Conservation (phyloP, 2,329 filamentous ascomycete species). For the Colletotrichum higginsianum region DNA sequence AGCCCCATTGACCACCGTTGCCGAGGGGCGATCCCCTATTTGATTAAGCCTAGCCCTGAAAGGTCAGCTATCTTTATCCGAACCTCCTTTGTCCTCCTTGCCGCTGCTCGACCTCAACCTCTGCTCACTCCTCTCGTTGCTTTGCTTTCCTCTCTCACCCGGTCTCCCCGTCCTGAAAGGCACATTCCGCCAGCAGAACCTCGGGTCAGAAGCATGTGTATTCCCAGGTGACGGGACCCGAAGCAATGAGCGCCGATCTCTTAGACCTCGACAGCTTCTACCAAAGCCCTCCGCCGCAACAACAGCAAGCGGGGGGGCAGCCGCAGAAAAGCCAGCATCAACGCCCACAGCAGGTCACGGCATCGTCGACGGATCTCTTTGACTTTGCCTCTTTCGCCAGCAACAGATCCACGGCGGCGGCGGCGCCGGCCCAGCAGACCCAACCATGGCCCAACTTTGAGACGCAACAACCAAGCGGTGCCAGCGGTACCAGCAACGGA, state of each 20-base stretch:
- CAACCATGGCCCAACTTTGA: constrained; percentile 53
- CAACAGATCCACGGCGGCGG: constrained; percentile 17
- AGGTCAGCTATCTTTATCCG: constrained; percentile 26
- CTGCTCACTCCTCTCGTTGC: constrained; percentile 13
- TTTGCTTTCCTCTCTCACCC: constrained; percentile 11
- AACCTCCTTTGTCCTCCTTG: constrained; percentile 39
- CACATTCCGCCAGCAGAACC: background rate
- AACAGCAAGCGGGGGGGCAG: constrained; percentile 33
- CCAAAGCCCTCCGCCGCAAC: constrained; percentile 50
- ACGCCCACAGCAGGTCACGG: constrained; percentile 38
- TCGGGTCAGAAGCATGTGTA: constrained; percentile 28
- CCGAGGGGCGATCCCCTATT: constrained; percentile 38
- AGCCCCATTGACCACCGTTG: constrained; percentile 34
- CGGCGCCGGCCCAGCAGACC: constrained; percentile 40
- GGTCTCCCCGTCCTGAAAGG: constrained; percentile 6
- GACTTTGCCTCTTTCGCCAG: constrained; percentile 45
- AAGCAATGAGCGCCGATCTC: constrained; percentile 74
- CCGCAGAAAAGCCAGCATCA: constrained; percentile 40
- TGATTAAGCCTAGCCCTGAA: constrained; percentile 12
- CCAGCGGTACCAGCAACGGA: constrained; percentile 24
- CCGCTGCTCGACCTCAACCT: constrained; percentile 17
- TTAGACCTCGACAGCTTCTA: constrained; percentile 73
- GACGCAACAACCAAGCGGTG: constrained; percentile 44
- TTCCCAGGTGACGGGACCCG: constrained; percentile 39
- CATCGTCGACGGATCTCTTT: constrained; percentile 48